phyloP scores from a whole-genome alignment of 2,329 filamentous ascomycete species.

The Colletotrichum sojae region DNA sequence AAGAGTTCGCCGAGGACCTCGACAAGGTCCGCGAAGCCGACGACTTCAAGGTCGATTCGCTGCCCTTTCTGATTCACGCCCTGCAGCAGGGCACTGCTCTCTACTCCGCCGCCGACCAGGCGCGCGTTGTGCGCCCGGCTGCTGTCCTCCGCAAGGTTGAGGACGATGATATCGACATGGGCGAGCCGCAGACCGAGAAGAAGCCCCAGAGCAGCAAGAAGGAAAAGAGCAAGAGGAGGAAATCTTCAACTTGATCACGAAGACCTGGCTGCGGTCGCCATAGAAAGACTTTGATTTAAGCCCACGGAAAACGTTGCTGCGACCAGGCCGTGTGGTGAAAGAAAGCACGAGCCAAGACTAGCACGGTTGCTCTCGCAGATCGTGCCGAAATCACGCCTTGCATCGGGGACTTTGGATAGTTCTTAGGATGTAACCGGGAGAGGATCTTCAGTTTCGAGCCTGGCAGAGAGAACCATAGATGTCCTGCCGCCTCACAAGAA shows the following conservation, averaged over 20 bases:
- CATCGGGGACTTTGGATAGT: no score
- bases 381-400: no score
- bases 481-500: no score
- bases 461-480: no score
- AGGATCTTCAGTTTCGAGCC: no score
- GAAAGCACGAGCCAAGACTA: no score
- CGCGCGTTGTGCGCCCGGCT: slow-evolving; percentile 38
- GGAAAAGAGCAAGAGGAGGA: slow-evolving; percentile 27
- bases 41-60: slow-evolving; percentile 77
- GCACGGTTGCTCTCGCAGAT: no score
- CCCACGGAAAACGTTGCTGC: no score
- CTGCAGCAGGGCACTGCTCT: slow-evolving; percentile 76
- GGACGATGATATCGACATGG: slow-evolving; percentile 24
- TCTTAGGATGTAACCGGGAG: no score
- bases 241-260: slow-evolving; percentile 22
- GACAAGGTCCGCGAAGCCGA: slow-evolving; percentile 77
- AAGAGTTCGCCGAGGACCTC: slow-evolving; percentile 81
- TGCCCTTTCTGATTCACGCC: slow-evolving; percentile 76
- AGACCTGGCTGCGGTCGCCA: neutral
- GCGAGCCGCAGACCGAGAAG: slow-evolving; percentile 10
- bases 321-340: no score
- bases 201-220: slow-evolving; percentile 27
- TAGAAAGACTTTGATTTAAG: no score
- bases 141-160: slow-evolving; percentile 1
- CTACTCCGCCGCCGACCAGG: slow-evolving; percentile 66